phyloP scores from a whole-genome alignment of 257 asterid genomes.

The Solanum pennellii region DNA sequence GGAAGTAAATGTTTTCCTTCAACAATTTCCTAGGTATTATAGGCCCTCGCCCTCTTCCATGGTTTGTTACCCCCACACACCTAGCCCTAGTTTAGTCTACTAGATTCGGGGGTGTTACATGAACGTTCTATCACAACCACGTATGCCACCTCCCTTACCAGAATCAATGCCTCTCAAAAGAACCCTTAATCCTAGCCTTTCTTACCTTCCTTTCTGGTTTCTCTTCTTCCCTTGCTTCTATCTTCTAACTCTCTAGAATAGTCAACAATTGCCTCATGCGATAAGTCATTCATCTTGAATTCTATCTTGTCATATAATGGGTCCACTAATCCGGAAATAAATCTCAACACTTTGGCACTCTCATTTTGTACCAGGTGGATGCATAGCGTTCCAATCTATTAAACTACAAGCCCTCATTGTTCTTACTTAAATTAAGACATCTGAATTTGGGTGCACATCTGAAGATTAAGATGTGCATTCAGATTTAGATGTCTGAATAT shows the following conservation, averaged over 20 bases:
- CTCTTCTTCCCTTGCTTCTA: background rate
- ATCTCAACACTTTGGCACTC: background rate
- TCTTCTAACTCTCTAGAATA: background rate
- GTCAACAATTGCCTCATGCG: background rate
- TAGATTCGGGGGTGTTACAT: too few relatives aligned
- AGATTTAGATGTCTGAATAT: background rate
- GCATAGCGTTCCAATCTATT: background rate
- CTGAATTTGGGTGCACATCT: too few relatives aligned
- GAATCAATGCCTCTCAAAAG: background rate
- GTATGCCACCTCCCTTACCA: background rate
- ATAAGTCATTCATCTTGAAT: background rate
- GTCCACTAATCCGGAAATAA: background rate
- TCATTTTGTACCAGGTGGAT: background rate
- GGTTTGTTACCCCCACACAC: too few relatives aligned
- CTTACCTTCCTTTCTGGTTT: background rate
- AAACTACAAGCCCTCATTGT: background rate
- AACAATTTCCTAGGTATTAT: too few relatives aligned
- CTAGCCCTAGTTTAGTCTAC: too few relatives aligned
- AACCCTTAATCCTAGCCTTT: background rate
- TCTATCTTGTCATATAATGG: background rate
- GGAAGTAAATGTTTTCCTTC: too few relatives aligned
- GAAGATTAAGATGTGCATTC: background rate
- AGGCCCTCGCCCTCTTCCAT: too few relatives aligned
- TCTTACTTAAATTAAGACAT: too few relatives aligned
- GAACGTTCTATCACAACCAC: too few relatives aligned